Percentiles rank a stretch among this genome's conserved stretches.
These are phyloP conservation scores for Trichoderma parareesei DNA, from an alignment of 495 filamentous ascomycete genomes.

Conservation along the genomic window DNA sequence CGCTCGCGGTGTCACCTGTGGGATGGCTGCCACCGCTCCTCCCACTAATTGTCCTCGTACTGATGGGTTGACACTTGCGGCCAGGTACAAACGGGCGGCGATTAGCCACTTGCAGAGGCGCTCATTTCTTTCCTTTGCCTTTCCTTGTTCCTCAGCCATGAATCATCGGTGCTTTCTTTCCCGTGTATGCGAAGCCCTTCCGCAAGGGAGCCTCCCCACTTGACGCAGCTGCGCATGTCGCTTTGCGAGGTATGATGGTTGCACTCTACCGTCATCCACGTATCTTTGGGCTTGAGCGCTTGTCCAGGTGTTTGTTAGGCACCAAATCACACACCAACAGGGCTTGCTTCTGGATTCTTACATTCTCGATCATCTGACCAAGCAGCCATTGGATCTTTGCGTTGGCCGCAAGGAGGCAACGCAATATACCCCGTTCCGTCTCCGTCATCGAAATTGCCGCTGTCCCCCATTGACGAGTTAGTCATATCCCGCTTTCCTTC, in stretches of 20 bases:
- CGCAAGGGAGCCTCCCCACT: not conserved
- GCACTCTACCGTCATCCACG: not conserved
- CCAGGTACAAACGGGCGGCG: not conserved
- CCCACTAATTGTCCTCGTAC: not conserved
- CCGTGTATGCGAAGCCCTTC: not conserved
- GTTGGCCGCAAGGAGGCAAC: not conserved
- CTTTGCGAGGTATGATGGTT: not conserved
- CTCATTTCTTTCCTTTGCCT: not conserved
- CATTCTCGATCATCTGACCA: not conserved
- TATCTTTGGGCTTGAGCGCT: not conserved
- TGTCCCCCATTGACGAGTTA: not conserved
- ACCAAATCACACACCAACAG: not conserved
- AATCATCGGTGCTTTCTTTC: not conserved
- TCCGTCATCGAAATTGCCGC: not conserved
- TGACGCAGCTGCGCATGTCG: not conserved
- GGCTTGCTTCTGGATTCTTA: not conserved
- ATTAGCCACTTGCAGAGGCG: not conserved
- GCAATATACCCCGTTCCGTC: not conserved
- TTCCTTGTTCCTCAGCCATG: not conserved
- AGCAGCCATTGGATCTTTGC: not conserved
- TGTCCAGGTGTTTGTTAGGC: not conserved
- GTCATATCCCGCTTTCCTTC: not conserved
- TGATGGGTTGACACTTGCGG: not conserved
- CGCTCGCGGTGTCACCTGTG: not conserved
- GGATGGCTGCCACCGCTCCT: not conserved